Evolutionary conservation across 441 rosid species (phyloP).

Genomic region (Eruca vesicaria): DNA sequence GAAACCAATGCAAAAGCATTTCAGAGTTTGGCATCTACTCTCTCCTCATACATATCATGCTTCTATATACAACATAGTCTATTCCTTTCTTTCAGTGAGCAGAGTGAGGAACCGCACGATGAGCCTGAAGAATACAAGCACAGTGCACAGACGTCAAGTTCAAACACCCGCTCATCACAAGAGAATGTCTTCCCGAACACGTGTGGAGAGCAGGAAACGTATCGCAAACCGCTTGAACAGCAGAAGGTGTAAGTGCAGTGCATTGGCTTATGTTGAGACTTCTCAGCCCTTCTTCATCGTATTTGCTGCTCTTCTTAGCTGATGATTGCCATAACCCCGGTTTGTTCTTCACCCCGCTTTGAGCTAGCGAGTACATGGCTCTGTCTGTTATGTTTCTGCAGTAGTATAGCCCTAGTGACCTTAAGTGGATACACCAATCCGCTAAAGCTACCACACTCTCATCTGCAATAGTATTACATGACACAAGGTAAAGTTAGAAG

Average conservation of each 20-base stretch:
- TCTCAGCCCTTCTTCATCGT: conserved; percentile 70
- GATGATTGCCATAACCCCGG: conserved; percentile 53
- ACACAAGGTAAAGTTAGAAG: not conserved
- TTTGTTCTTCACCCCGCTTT: conserved; percentile 69
- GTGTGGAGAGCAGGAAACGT: conserved; percentile 94
- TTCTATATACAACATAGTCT: conserved; percentile 9
- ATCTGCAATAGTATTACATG: conserved; percentile 42
- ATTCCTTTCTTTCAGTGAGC: conserved; percentile 51
- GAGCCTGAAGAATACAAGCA: conserved; percentile 77
- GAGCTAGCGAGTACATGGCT: conserved; percentile 82
- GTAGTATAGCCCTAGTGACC: conserved; percentile 80
- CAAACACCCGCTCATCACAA: conserved; percentile 94
- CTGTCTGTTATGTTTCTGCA: too few species aligned
- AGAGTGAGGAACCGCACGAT: conserved; percentile 49
- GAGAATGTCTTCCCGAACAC: conserved; percentile 91
- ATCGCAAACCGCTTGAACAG: conserved; percentile 92
- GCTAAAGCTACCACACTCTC: conserved; percentile 92
- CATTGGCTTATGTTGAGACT: conserved; percentile 96
- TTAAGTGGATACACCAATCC: conserved; percentile 66
- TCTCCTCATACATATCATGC: conserved; percentile 11
- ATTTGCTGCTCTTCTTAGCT: conserved; percentile 40
- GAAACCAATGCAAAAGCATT: conserved; percentile 7
- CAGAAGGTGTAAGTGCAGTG: conserved; percentile 90
- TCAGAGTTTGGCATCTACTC: not conserved
- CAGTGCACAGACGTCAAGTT: conserved; percentile 90